Conservation (phyloP, 78 protist species). For the Dictyostelium firmibasis region DNA sequence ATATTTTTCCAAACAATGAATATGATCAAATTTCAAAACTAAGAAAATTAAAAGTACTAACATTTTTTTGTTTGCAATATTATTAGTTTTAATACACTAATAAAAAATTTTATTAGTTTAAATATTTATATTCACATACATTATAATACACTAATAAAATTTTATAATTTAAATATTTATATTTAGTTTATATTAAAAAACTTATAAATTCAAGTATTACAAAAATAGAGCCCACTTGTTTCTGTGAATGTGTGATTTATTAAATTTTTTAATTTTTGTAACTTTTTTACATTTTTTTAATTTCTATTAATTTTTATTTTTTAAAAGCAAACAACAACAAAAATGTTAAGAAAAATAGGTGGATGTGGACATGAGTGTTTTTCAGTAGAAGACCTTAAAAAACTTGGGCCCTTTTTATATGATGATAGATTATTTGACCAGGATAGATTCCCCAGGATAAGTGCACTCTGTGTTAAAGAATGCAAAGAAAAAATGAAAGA, state of each 20-base stretch:
- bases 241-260: no score
- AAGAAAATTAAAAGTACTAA: not conserved
- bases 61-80: no score
- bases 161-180: no score
- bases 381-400: not conserved
- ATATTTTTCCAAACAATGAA: not conserved
- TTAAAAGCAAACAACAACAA: not conserved
- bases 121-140: no score
- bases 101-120: no score
- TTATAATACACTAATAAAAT: no score
- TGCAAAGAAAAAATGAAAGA: conserved; percentile 1
- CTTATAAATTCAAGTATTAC: no score
- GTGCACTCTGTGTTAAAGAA: not conserved
- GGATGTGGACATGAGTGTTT: not conserved
- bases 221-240: no score
- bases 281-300: not conserved
- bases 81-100: no score
- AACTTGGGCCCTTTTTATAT: not conserved
- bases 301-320: not conserved
- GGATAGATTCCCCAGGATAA: not conserved
- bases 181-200: no score
- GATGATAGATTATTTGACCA: not conserved
- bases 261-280: not conserved
- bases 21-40: not conserved
- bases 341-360: not conserved